A percentile compares a stretch with the other conserved stretches of the same genome.
phyloP scores from a whole-genome alignment of 805 yeast species.

The Kazachstania psychrophila region DNA sequence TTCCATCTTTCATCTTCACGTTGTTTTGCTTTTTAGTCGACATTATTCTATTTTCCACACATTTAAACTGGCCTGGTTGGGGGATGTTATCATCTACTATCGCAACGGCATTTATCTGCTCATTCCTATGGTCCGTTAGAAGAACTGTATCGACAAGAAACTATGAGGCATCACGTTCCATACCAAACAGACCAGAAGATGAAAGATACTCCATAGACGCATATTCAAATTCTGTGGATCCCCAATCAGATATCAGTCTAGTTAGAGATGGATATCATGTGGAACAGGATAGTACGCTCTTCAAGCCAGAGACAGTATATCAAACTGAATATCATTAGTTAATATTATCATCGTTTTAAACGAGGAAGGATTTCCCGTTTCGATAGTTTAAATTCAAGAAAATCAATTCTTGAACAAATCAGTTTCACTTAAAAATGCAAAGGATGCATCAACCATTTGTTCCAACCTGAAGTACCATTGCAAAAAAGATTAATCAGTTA shows the following conservation, averaged over 20 bases:
- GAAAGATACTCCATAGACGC: slow-evolving; percentile 13
- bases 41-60: slow-evolving; percentile 65
- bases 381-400: no score
- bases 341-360: neutral
- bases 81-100: slow-evolving; percentile 60
- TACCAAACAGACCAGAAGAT: no score
- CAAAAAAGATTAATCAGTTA: no score
- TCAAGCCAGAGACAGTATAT: neutral
- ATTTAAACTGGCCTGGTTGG: slow-evolving; percentile 82
- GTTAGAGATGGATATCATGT: neutral
- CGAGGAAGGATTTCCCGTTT: neutral
- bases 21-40: slow-evolving; percentile 76
- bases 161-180: slow-evolving; percentile 11
- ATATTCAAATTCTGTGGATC: no score
- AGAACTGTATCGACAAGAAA: slow-evolving; percentile 41
- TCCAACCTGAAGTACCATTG: no score
- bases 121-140: slow-evolving; percentile 62
- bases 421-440: no score
- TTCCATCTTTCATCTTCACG: slow-evolving; percentile 60
- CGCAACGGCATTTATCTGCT: slow-evolving; percentile 51
- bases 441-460: no score
- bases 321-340: neutral
- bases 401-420: no score
- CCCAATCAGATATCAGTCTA: no score
- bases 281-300: neutral